Evolutionary conservation across 2,329 filamentous ascomycete species (phyloP).

Genomic region (Trichophyton mentagrophytes): DNA sequence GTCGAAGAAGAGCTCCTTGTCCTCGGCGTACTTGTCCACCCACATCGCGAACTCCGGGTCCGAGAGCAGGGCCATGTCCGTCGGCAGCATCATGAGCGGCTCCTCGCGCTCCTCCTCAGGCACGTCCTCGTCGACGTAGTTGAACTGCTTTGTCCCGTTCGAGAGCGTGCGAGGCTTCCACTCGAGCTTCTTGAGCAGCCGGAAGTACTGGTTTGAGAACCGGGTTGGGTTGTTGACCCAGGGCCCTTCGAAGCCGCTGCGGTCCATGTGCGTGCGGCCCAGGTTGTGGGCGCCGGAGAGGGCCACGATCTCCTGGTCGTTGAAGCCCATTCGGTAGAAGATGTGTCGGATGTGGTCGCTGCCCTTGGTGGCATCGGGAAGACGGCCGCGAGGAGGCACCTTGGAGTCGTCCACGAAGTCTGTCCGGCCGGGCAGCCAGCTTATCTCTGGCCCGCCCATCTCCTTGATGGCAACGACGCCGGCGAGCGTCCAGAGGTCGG

Average conservation of each 20-base stretch:
- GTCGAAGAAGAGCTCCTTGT: slow-evolving; percentile 50
- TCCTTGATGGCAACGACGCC: slow-evolving; percentile 46
- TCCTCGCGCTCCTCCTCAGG: slow-evolving; percentile 32
- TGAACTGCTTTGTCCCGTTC: slow-evolving; percentile 46
- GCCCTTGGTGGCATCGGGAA: slow-evolving; percentile 44
- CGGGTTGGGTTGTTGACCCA: slow-evolving; percentile 49
- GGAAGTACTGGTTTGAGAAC: slow-evolving; percentile 47
- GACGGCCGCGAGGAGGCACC: slow-evolving; percentile 44
- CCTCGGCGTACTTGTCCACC: slow-evolving; percentile 47
- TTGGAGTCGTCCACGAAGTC: slow-evolving; percentile 51
- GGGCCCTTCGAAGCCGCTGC: slow-evolving; percentile 45
- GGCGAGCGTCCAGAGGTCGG: slow-evolving; percentile 53
- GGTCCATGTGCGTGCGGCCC: slow-evolving; percentile 43
- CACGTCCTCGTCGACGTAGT: slow-evolving; percentile 45
- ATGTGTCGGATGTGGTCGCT: slow-evolving; percentile 43
- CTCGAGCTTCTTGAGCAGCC: slow-evolving; percentile 38
- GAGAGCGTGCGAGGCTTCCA: slow-evolving; percentile 44
- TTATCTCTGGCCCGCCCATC: slow-evolving; percentile 47
- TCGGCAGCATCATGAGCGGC: slow-evolving; percentile 55
- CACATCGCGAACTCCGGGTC: slow-evolving; percentile 43
- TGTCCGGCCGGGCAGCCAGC: slow-evolving; percentile 47
- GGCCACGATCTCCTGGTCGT: slow-evolving; percentile 48
- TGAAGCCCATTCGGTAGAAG: slow-evolving; percentile 49
- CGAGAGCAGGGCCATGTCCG: slow-evolving; percentile 46
- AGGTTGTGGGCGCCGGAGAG: slow-evolving; percentile 45